A percentile compares a stretch with the other conserved stretches of the same genome.
These are phyloP conservation scores for Boletus rubescentipes DNA, from an alignment of 768 basidiomycete genomes.

Conservation along the genomic window DNA sequence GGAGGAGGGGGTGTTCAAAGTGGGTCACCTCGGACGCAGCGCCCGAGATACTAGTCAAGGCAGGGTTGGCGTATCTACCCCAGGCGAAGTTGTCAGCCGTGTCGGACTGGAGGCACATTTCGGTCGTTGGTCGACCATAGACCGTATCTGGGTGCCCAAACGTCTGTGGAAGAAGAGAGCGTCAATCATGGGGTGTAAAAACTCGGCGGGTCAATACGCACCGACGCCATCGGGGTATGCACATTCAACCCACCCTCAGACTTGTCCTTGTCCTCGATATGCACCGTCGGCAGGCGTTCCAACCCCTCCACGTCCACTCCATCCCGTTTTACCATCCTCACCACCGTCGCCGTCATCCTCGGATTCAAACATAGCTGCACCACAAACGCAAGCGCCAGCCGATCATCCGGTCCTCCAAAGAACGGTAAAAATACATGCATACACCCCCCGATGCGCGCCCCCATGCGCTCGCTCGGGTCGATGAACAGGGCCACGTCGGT, in stretches of 20 bases:
- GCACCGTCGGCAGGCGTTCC: slow-evolving; percentile 25
- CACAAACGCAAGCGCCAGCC: slow-evolving; percentile 81
- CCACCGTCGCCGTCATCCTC: slow-evolving; percentile 68
- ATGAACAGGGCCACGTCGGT: slow-evolving; percentile 85
- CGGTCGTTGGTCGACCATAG: slow-evolving; percentile 63
- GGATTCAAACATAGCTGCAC: slow-evolving; percentile 77
- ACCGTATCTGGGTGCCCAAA: slow-evolving; percentile 63
- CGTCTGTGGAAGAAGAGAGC: slow-evolving; percentile 8
- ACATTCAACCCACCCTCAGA: too few relatives aligned
- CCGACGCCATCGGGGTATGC: not conserved
- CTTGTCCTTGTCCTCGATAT: slow-evolving; percentile 15
- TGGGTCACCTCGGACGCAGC: too few relatives aligned
- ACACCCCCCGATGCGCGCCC: slow-evolving; percentile 26
- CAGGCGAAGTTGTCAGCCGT: slow-evolving; percentile 83
- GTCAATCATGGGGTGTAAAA: not conserved
- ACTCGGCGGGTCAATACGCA: not conserved
- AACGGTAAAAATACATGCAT: slow-evolving; percentile 85
- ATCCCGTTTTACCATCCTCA: slow-evolving; percentile 59
- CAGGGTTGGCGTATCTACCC: slow-evolving; percentile 51
- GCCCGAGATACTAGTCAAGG: too few relatives aligned
- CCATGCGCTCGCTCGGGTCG: slow-evolving; percentile 50
- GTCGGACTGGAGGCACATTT: slow-evolving; percentile 71
- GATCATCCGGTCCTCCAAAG: slow-evolving; percentile 93
- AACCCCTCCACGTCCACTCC: slow-evolving; percentile 17
- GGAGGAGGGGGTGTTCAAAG: slow-evolving; percentile 11